Conservation (phyloP, 2,329 filamentous ascomycete species). For the Cucurbitaria berberidis region DNA sequence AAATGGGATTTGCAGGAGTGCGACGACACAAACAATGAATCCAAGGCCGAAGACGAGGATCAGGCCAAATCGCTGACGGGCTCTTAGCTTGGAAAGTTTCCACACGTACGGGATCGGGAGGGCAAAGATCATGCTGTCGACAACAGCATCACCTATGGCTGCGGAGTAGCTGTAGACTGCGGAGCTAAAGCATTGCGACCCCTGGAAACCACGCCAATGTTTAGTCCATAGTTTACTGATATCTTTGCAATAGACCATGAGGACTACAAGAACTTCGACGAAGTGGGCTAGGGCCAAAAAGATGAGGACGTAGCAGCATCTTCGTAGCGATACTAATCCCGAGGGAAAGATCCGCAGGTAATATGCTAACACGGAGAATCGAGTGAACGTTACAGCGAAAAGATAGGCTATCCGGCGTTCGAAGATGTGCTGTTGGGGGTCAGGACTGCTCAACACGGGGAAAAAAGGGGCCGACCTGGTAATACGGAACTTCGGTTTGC, state of each 20-base stretch:
- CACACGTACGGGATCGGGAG: conserved; percentile 36
- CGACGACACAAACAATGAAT: conserved; percentile 35
- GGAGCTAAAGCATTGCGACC: conserved; percentile 34
- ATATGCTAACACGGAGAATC: conserved; percentile 45
- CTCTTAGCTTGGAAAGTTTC: conserved; percentile 25
- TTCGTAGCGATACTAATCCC: conserved; percentile 20
- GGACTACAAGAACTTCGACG: conserved; percentile 28
- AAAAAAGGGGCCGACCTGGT: no score
- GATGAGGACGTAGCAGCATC: conserved; percentile 26
- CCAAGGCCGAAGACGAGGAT: conserved; percentile 33
- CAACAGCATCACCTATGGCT: conserved; percentile 33
- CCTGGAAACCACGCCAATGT: conserved; percentile 26
- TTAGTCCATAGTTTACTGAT: conserved; percentile 34
- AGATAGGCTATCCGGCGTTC: conserved; percentile 45
- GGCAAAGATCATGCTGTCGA: conserved; percentile 35
- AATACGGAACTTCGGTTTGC: conserved; percentile 27
- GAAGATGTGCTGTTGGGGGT: conserved; percentile 29
- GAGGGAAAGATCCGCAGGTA: conserved; percentile 47
- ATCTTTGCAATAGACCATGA: conserved; percentile 28
- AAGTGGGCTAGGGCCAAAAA: conserved; percentile 25
- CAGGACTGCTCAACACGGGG: not conserved
- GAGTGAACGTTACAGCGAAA: conserved; percentile 39
- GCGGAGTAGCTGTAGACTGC: conserved; percentile 34
- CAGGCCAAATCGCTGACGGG: conserved; percentile 29
- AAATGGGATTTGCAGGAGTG: conserved; percentile 37